Conservation (phyloP, 495 filamentous ascomycete genomes). For the Penicillium crystallinum region DNA sequence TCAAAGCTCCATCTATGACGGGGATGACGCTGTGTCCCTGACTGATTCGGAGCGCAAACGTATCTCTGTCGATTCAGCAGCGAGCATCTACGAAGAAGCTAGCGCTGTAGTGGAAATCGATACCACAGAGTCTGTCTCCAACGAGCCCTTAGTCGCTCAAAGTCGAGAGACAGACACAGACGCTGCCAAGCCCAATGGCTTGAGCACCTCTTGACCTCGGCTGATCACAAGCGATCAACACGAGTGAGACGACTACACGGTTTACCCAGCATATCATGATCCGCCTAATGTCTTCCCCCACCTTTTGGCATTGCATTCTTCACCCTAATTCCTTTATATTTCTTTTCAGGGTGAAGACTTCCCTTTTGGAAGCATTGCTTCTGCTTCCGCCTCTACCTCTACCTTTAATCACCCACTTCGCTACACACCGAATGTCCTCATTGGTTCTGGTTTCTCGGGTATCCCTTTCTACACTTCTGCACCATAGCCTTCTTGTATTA, state of each 20-base stretch:
- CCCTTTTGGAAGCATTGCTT: not conserved
- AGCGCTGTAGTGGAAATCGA: slow-evolving; percentile 4
- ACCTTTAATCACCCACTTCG: not conserved
- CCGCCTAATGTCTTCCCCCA: slow-evolving; percentile 13
- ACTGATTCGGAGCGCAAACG: slow-evolving; percentile 5
- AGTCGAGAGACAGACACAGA: not conserved
- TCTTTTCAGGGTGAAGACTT: not conserved
- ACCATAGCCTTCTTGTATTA: slow-evolving; percentile 12
- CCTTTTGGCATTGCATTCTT: slow-evolving; percentile 6
- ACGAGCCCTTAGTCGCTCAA: not conserved
- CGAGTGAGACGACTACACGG: slow-evolving; percentile 13
- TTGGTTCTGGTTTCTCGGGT: not conserved
- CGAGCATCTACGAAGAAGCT: slow-evolving; percentile 25
- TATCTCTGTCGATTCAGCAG: slow-evolving; percentile 18
- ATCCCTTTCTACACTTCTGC: not conserved
- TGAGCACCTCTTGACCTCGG: slow-evolving; percentile 2
- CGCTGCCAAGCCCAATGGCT: not conserved
- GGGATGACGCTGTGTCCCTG: slow-evolving; percentile 6
- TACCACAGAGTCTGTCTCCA: not conserved
- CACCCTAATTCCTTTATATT: slow-evolving; percentile 5
- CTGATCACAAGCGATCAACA: not conserved
- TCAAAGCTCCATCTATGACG: slow-evolving; percentile 7
- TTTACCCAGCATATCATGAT: slow-evolving; percentile 13
- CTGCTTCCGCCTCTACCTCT: not conserved
- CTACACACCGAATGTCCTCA: not conserved